Conservation (phyloP, 225 moss, liverwort and hornwort species). For the Marchantia paleacea region DNA sequence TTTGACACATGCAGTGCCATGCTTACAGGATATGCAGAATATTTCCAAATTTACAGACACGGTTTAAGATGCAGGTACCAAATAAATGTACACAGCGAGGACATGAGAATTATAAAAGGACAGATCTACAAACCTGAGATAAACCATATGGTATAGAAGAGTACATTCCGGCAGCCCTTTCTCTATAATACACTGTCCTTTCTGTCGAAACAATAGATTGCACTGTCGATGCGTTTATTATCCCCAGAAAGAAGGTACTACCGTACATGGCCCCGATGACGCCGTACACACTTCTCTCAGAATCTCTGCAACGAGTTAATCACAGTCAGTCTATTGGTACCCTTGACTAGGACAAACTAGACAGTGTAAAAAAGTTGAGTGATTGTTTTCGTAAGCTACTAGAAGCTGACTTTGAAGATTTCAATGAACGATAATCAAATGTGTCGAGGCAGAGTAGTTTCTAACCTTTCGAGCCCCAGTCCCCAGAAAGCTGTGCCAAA, state of each 20-base stretch:
- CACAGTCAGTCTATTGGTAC: not conserved
- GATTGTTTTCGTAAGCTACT: too few relatives aligned
- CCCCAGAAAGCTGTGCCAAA: conserved; percentile 83
- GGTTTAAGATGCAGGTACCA: not conserved
- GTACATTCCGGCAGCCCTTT: conserved; percentile 77
- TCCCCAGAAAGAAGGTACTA: conserved; percentile 58
- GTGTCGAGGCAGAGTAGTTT: not conserved
- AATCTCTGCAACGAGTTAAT: conserved; percentile 20
- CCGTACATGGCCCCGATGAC: conserved; percentile 63
- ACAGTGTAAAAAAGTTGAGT: too few relatives aligned
- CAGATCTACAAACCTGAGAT: conserved; percentile 3
- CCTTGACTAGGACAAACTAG: too few relatives aligned
- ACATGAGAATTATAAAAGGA: not conserved
- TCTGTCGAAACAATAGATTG: conserved; percentile 71
- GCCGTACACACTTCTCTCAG: conserved; percentile 16
- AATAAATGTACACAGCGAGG: not conserved
- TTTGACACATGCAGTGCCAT: too few relatives aligned
- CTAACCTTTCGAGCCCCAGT: conserved; percentile 43
- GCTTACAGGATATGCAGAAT: too few relatives aligned
- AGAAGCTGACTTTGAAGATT: not conserved
- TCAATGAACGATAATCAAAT: not conserved
- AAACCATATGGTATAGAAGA: conserved; percentile 66
- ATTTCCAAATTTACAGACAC: too few relatives aligned
- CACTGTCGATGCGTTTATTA: conserved; percentile 65
- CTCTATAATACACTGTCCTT: conserved; percentile 68